phyloP scores from a whole-genome alignment of 768 basidiomycete genomes.

The Xerocomellus chrysenteron region DNA sequence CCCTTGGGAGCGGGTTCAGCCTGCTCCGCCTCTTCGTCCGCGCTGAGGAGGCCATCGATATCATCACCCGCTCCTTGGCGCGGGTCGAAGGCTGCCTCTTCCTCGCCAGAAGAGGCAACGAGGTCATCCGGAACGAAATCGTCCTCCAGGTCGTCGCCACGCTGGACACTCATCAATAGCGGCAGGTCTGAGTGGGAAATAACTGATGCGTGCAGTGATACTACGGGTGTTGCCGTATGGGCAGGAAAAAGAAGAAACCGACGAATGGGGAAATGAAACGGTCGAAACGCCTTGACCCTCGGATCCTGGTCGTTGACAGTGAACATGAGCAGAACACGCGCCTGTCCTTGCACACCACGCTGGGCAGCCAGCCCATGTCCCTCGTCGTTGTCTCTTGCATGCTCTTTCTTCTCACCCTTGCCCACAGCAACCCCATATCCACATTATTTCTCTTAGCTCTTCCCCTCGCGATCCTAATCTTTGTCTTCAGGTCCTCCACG shows the following conservation, averaged over 20 bases:
- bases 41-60: constrained; percentile 42
- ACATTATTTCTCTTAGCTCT: background rate
- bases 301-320: constrained; percentile 4
- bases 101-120: constrained; percentile 63
- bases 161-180: constrained; percentile 33
- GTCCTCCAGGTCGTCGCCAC: constrained; percentile 82
- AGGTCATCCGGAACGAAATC: constrained; percentile 73
- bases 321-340: constrained; percentile 32
- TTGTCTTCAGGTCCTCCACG: constrained; percentile 4
- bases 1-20: constrained; percentile 26
- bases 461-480: constrained; percentile 4
- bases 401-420: constrained; percentile 10
- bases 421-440: constrained; percentile 1
- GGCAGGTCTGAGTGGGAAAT: constrained; percentile 4
- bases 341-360: constrained; percentile 3
- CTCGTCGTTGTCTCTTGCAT: constrained; percentile 1
- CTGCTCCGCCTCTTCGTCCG: constrained; percentile 43
- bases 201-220: too few relatives aligned
- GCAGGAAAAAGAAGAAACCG: background rate
- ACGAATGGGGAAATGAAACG: constrained; percentile 14
- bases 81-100: constrained; percentile 33
- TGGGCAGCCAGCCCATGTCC: constrained; percentile 11
- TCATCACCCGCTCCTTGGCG: constrained; percentile 35
- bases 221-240: background rate
- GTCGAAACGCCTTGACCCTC: background rate